Evolutionary conservation across 2,329 filamentous ascomycete genomes (phyloP), one percentile per base, ranked within the genome.

Genomic region (Nannizziopsis arthrosporioides): DNA sequence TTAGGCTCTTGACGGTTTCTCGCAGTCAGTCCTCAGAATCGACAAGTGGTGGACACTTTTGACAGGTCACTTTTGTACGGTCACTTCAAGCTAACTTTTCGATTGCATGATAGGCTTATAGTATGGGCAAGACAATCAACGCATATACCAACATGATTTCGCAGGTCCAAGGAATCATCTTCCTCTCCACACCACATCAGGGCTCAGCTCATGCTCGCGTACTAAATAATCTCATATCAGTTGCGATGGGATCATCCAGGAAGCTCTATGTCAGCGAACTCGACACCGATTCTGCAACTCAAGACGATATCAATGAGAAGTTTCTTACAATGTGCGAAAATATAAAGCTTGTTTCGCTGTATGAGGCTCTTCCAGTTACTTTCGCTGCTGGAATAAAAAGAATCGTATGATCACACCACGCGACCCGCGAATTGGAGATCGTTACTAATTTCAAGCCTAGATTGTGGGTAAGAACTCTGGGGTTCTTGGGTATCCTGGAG

Each of bases 341-440:
- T 14, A 51, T 72, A 2, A 53, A 58, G 1, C 56, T 73, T 5
- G 61, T 64, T 53, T 72, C 69, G 0, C 73, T 73, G 51, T 72
- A 70, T 53, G 71, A 73, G 52, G 69, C 66, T 0, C 51, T 63
- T 14, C 55, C 56, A 10, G 56, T 59, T 6, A 55, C 54, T 12
- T 48, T 58, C 18, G 59, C 44, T 10, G 41, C 45, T 2, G 49
- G 45, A 18, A 42, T 44, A 12, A 51, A 51, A 31, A 14, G 18
- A 11, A 48, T 46, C 19, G 49, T 51, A 40, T 27, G 49, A 44
- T 34, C 22, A 27, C 22, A 27, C 22, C 22, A 12, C 12, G 14
- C 5, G 17, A 17, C 15, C 19, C 2, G 2, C 10, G 27, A 7
- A n/a, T 32, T 12, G 15, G 5, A 11, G 15, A 2, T 9, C 7